Evolutionary conservation across 1,139 yeast genomes (phyloP).

Genomic region (Magnusiomyces tetraspermus): DNA sequence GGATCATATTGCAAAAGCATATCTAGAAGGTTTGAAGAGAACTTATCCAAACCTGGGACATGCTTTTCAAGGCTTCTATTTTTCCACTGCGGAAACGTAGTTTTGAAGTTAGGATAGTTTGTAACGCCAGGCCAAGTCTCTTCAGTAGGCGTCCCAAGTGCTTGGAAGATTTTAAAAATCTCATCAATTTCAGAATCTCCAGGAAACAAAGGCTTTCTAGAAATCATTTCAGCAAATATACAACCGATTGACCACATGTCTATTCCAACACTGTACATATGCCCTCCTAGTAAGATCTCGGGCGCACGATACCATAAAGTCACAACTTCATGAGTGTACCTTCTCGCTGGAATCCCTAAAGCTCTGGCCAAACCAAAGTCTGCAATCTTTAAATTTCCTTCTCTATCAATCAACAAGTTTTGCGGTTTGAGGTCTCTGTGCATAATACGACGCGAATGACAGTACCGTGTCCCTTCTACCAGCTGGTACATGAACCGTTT

Average conservation of each 20-base stretch:
- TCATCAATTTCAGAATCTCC: conserved; percentile 98
- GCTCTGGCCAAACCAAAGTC: conserved; percentile 98
- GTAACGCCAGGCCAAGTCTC: conserved; percentile 95
- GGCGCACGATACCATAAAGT: conserved; percentile 98
- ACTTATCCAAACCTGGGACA: conserved; percentile 66
- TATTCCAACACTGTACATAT: conserved; percentile 95
- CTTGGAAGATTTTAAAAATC: conserved; percentile 85
- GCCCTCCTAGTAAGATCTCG: conserved; percentile 89
- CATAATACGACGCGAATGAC: conserved; percentile 89
- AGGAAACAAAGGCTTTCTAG: conserved; percentile 88
- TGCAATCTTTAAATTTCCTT: conserved; percentile 89
- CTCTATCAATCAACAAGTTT: conserved; percentile 84
- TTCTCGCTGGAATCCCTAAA: conserved; percentile 92
- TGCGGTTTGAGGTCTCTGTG: conserved; percentile 97
- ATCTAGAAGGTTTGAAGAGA: conserved; percentile 72
- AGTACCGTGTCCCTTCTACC: conserved; percentile 84
- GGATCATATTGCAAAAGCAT: conserved; percentile 86
- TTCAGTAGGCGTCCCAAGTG: conserved; percentile 91
- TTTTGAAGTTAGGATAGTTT: conserved; percentile 86
- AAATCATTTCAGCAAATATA: conserved; percentile 97
- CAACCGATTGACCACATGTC: conserved; percentile 99
- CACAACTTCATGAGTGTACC: conserved; percentile 95
- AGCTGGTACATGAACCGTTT: conserved; percentile 90
- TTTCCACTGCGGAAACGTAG: conserved; percentile 93
- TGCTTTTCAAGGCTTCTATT: conserved; percentile 59